Evolutionary conservation across 768 basidiomycete genomes (phyloP).

Genomic region (Cystobasidium tubakii): DNA sequence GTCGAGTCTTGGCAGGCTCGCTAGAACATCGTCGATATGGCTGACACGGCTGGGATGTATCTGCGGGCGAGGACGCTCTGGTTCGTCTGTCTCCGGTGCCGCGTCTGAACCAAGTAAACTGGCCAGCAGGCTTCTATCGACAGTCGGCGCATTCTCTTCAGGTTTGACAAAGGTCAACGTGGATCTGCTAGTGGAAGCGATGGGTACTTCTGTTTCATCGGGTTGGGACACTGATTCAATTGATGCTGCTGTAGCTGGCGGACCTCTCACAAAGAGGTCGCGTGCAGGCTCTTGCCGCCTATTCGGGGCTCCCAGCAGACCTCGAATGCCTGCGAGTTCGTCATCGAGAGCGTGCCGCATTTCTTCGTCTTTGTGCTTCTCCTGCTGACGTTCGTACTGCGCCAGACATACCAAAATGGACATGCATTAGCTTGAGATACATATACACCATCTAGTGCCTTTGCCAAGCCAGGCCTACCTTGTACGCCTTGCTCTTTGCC

Average conservation of each 20-base stretch:
- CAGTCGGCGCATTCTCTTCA: conserved; percentile 20
- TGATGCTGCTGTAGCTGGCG: not conserved
- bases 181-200: not conserved
- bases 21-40: conserved; percentile 12
- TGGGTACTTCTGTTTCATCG: not conserved
- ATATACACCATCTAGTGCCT: too few species aligned
- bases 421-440: too few species aligned
- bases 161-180: conserved; percentile 41
- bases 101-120: conserved; percentile 44
- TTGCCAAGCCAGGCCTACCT: too few species aligned
- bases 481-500: conserved; percentile 92
- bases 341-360: conserved; percentile 81
- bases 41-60: not conserved
- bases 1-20: not conserved
- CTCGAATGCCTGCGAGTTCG: conserved; percentile 73
- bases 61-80: conserved; percentile 9
- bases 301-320: conserved; percentile 50
- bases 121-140: conserved; percentile 46
- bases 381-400: conserved; percentile 79
- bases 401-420: not conserved
- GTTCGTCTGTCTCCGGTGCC: not conserved
- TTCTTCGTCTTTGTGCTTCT: conserved; percentile 76
- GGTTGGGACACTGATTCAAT: not conserved
- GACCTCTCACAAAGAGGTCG: not conserved
- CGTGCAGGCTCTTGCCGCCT: not conserved